A percentile compares a stretch with the other conserved stretches of the same genome.
Conservation (phyloP, 768 basidiomycete genomes). For the Lepiota venenata region DNA sequence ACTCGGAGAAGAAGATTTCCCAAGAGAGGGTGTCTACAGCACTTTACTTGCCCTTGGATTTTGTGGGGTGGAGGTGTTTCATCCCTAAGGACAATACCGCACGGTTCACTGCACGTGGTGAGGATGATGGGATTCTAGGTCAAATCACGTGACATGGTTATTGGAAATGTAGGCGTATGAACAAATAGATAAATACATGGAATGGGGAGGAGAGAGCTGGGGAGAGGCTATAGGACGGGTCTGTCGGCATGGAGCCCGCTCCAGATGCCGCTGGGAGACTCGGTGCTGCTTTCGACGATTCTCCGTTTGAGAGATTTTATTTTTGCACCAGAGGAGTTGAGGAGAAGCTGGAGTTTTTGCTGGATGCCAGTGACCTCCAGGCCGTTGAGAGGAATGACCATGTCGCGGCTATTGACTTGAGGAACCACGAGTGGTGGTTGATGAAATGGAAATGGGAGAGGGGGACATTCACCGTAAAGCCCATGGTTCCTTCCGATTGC, state of each 20-base stretch:
- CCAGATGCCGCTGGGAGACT: slow-evolving; percentile 87
- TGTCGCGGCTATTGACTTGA: slow-evolving; percentile 82
- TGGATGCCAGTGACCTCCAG: slow-evolving; percentile 73
- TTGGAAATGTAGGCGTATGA: slow-evolving; percentile 2
- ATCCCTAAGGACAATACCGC: slow-evolving; percentile 33
- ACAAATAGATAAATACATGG: slow-evolving; percentile 11
- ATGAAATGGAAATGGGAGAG: slow-evolving; percentile 15
- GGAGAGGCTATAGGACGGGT: slow-evolving; percentile 42
- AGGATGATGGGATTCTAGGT: slow-evolving; percentile 27
- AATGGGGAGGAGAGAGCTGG: too few species aligned
- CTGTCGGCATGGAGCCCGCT: slow-evolving; percentile 81
- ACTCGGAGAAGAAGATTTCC: slow-evolving; percentile 15
- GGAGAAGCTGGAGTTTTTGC: slow-evolving; percentile 76
- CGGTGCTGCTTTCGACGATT: slow-evolving; percentile 73
- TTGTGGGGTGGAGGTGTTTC: slow-evolving; percentile 18
- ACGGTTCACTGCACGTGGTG: slow-evolving; percentile 44
- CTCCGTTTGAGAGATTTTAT: slow-evolving; percentile 78
- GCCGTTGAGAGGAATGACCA: slow-evolving; percentile 78
- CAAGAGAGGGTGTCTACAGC: slow-evolving; percentile 8
- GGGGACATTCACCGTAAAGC: slow-evolving; percentile 76
- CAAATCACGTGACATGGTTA: slow-evolving; percentile 9
- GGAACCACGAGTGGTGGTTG: too few species aligned
- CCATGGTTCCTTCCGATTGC: slow-evolving; percentile 80
- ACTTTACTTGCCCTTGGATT: slow-evolving; percentile 3
- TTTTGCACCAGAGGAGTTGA: slow-evolving; percentile 86